Evolutionary conservation across 2,329 filamentous ascomycete genomes (phyloP).

Genomic region (Furcasterigmium furcatum): DNA sequence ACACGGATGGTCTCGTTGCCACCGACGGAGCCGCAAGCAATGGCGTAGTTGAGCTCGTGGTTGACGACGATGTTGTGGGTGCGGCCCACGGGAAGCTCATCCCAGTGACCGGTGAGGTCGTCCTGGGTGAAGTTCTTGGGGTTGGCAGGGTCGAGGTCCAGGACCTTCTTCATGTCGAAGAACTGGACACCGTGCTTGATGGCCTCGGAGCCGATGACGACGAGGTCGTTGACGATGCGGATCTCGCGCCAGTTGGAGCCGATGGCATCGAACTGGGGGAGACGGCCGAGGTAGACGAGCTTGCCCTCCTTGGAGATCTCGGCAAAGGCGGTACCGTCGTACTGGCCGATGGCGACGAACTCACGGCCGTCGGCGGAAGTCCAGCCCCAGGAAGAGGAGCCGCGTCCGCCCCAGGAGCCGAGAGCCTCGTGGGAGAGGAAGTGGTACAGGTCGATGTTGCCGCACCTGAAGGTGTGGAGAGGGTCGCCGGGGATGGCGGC

Average conservation of each 20-base stretch:
- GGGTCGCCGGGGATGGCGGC: slow-evolving; percentile 39
- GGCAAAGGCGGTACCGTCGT: slow-evolving; percentile 50
- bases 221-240: slow-evolving; percentile 31
- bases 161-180: slow-evolving; percentile 60
- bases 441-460: slow-evolving; percentile 35
- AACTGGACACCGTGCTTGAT: slow-evolving; percentile 55
- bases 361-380: slow-evolving; percentile 48
- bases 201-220: slow-evolving; percentile 37
- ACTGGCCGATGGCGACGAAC: slow-evolving; percentile 51
- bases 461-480: slow-evolving; percentile 44
- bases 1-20: slow-evolving; percentile 21
- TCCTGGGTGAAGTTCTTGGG: slow-evolving; percentile 39
- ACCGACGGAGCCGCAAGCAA: slow-evolving; percentile 35
- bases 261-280: slow-evolving; percentile 41
- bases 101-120: slow-evolving; percentile 37
- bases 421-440: slow-evolving; percentile 30
- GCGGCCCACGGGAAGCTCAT: slow-evolving; percentile 29
- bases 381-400: slow-evolving; percentile 49
- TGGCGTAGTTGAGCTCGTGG: slow-evolving; percentile 40
- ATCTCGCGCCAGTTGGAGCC: slow-evolving; percentile 52
- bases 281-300: slow-evolving; percentile 48
- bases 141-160: slow-evolving; percentile 37
- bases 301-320: slow-evolving; percentile 48
- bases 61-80: slow-evolving; percentile 48
- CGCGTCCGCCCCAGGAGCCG: slow-evolving; percentile 26